These are phyloP conservation scores for Monilinia fructicola DNA, from an alignment of 2,329 filamentous ascomycete species.

Conservation along the genomic window DNA sequence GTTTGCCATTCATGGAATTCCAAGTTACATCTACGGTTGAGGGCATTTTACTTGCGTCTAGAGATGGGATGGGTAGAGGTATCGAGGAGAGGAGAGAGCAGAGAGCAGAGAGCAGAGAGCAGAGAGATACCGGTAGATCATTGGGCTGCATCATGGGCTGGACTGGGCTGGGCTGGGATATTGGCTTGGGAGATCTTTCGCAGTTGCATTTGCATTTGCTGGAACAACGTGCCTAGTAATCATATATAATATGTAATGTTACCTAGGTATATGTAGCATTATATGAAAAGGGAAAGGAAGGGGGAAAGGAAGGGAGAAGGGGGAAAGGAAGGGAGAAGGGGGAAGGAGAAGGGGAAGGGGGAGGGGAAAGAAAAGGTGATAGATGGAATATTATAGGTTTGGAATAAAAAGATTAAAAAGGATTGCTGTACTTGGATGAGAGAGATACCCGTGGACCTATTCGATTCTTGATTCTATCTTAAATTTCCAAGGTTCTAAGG, in stretches of 20 bases:
- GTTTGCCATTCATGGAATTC: neutral
- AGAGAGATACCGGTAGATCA: no score
- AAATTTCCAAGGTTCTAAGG: neutral
- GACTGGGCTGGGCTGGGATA: neutral
- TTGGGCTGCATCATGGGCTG: neutral
- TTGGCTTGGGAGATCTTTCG: neutral
- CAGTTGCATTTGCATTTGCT: neutral
- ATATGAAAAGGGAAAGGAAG: no score
- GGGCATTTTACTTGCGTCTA: neutral
- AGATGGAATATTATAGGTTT: neutral
- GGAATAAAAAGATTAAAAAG: constrained; percentile 14
- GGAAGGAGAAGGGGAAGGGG: no score
- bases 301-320: no score
- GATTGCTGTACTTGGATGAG: neutral
- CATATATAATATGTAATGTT: neutral
- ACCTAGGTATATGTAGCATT: no score
- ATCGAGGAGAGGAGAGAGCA: no score
- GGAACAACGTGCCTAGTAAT: neutral
- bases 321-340: neutral
- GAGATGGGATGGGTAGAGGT: no score
- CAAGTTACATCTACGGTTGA: constrained; percentile 1
- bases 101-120: no score
- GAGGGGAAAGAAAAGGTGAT: neutral
- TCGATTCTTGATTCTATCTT: neutral
- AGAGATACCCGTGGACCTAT: no score